Percentiles rank a stretch among this genome's conserved stretches.
Evolutionary conservation across 2,329 filamentous ascomycete species (phyloP).

Genomic region (Ophiostoma sp.): DNA sequence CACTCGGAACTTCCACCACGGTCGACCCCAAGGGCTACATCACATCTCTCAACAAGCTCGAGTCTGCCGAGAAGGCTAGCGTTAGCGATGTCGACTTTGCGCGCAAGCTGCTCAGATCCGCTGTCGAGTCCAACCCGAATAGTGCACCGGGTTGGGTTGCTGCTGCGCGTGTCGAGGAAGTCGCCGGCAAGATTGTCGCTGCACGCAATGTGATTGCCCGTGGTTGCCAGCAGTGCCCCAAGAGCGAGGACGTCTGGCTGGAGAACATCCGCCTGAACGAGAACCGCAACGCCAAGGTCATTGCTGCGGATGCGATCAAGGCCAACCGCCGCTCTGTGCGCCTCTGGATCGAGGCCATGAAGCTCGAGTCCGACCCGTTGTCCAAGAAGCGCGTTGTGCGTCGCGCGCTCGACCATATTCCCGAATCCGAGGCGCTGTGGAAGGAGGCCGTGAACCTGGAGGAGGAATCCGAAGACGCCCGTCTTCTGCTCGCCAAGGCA

Average conservation of each 20-base stretch:
- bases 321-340: constrained; percentile 82
- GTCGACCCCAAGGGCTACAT: constrained; percentile 96
- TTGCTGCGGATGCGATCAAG: constrained; percentile 88
- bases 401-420: constrained; percentile 85
- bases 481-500: constrained; percentile 83
- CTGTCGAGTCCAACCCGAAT: constrained; percentile 93
- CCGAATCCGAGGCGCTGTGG: constrained; percentile 94
- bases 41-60: constrained; percentile 79
- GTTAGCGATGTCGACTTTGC: constrained; percentile 95
- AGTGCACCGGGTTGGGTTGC: constrained; percentile 96
- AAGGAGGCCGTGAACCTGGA: constrained; percentile 95
- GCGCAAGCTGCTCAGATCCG: constrained; percentile 85
- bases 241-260: constrained; percentile 91
- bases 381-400: constrained; percentile 91
- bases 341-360: constrained; percentile 94
- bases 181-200: constrained; percentile 84
- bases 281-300: constrained; percentile 87
- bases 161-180: constrained; percentile 82
- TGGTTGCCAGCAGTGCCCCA: constrained; percentile 85
- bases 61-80: constrained; percentile 73
- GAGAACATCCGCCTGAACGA: constrained; percentile 94
- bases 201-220: constrained; percentile 82
- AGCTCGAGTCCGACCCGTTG: constrained; percentile 72
- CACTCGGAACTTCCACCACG: constrained; percentile 75
- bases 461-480: constrained; percentile 81